Conservation (phyloP, 331 rosid species). For the Prunus yedoensis region DNA sequence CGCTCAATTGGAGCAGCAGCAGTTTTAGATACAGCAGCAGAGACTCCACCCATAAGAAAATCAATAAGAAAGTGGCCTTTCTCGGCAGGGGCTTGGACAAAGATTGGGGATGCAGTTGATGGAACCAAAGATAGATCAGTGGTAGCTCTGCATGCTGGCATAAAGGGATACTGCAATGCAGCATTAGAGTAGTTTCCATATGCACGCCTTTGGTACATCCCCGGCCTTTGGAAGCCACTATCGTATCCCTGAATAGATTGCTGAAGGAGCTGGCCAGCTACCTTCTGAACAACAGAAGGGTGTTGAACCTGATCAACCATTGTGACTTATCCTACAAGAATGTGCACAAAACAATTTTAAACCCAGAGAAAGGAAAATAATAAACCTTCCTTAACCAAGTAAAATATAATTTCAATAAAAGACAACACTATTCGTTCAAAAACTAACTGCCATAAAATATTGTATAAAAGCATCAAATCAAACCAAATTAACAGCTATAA, state of each 20-base stretch:
- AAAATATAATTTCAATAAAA: not conserved
- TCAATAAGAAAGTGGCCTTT: slow-evolving; percentile 66
- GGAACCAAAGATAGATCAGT: slow-evolving; percentile 52
- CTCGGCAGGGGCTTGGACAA: slow-evolving; percentile 78
- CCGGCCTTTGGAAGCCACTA: slow-evolving; percentile 38
- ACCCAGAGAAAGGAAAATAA: not conserved
- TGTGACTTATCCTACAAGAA: slow-evolving; percentile 33
- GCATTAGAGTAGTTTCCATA: slow-evolving; percentile 62
- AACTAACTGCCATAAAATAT: too few relatives aligned
- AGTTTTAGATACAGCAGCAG: slow-evolving; percentile 93
- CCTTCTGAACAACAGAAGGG: slow-evolving; percentile 75
- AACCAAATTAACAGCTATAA: not conserved
- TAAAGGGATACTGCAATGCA: slow-evolving; percentile 52
- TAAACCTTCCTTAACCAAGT: not conserved
- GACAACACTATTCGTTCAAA: not conserved
- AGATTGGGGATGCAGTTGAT: slow-evolving; percentile 65
- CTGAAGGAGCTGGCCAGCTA: slow-evolving; percentile 56
- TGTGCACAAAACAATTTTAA: not conserved
- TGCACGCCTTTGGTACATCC: slow-evolving; percentile 53
- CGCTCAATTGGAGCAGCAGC: slow-evolving; percentile 97
- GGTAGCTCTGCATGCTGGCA: slow-evolving; percentile 49
- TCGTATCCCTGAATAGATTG: slow-evolving; percentile 41
- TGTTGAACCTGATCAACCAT: slow-evolving; percentile 82
- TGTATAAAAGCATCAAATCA: not conserved
- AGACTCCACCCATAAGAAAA: slow-evolving; percentile 94